Base-by-base conservation (phyloP, 164 flowering plant genomes). In the Stephania yunnanensis region DNA sequence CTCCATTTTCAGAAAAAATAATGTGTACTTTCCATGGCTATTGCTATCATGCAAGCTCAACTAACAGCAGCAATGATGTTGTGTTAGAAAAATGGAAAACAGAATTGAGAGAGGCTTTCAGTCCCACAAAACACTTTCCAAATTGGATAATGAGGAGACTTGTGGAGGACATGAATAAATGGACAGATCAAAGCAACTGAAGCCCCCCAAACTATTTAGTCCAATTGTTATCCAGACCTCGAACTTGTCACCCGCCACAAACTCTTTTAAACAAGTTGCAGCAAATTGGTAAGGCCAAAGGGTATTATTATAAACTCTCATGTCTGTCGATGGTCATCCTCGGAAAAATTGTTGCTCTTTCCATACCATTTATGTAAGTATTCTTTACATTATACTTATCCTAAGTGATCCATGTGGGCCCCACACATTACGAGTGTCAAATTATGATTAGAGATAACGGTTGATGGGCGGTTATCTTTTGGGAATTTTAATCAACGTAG, bases 91-190 rank as follows among this genome's bases (percentile, higher is more conserved):
- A 50, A 50, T 50, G 55, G 55, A 10, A 50, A 11, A 25, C 25
- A 66, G 76, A 66, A 3, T 13, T 44, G 20, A 10, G 7, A 67
- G 58, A 66, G 19, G 4, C 5, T 66, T 50, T 50, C 15, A 10
- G 11, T 52, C 58, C 11, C 58, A 15, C 25, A 25, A 25, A 15
- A 52, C 5, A 6, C 11, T 8, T 44, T 7, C 7, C 66, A 42
- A 45, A 64, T 25, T 73, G 75, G 75, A 65, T 29, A 25, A 15
- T 46, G 29, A 46, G 44, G 53, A 69, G 53, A 69, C 30, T 2
- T 46, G 72, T n/a, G 46, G 20, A 53, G 8, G 77, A 75, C 10
- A n/a, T 75, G 72, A 42, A 53, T 1, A 68, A 19, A 69, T 75
- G 71, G 77, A 75, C 53, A 31, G 11, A 9, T n/a, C n/a, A 11